A percentile compares a stretch with the other conserved stretches of the same genome.
phyloP scores from a whole-genome alignment of 176 grass and related monocot genomes.

The Hordeum vulgare region MorexV3_pseudomolecules_assembly NC_058521.1:63099200-63099699 shows the following conservation, averaged over 20 bases:
- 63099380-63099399: not conserved
- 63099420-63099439: too few species aligned
- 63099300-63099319: not conserved
- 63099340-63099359: not conserved
- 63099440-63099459: not conserved
- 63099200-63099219: slow-evolving; percentile 5
- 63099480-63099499: slow-evolving; percentile 32
- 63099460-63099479: slow-evolving; percentile 28
- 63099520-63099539: slow-evolving; percentile 1
- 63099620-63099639: not conserved
- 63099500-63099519: slow-evolving; percentile 8
- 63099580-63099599: not conserved
- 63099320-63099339: not conserved
- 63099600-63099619: not conserved
- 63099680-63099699: not conserved
- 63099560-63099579: not conserved
- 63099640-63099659: not conserved
- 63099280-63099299: not conserved
- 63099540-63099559: not conserved
- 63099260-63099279: not conserved
- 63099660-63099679: not conserved
- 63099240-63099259: not conserved
- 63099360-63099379: not conserved
- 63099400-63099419: not conserved
- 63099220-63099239: not conserved